These are phyloP conservation scores for Pythium rhizo-oryzae DNA, from an alignment of 352 stramenopile species.

Conservation along the genomic window DNA sequence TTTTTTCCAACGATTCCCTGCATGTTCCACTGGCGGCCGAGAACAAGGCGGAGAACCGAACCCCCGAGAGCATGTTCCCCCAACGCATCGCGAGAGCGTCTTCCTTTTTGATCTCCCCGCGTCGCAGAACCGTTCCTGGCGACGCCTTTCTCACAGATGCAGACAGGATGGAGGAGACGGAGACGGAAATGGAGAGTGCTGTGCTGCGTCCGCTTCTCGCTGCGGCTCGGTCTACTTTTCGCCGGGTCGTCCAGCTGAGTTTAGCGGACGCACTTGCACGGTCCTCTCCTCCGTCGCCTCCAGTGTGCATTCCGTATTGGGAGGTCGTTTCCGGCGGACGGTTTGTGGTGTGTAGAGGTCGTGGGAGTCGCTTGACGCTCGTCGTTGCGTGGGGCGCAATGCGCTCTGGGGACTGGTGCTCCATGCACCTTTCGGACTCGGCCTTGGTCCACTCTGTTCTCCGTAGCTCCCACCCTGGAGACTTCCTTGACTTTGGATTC, in stretches of 20 bases:
- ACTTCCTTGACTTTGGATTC: constrained; percentile 80
- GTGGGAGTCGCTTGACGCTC: not conserved
- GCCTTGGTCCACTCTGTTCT: constrained; percentile 18
- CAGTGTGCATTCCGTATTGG: not conserved
- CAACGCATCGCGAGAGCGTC: too few relatives aligned
- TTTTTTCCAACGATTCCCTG: constrained; percentile 51
- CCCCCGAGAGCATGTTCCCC: too few relatives aligned
- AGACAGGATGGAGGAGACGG: not conserved
- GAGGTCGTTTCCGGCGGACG: too few relatives aligned
- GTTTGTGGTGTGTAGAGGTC: not conserved
- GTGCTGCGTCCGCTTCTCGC: not conserved
- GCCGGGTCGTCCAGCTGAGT: not conserved
- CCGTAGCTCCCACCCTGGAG: constrained; percentile 88
- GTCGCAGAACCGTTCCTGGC: not conserved
- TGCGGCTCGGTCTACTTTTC: constrained; percentile 11
- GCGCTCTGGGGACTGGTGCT: not conserved
- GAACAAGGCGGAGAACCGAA: too few relatives aligned
- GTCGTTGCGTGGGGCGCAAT: not conserved
- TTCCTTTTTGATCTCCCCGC: too few relatives aligned
- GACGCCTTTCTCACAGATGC: not conserved
- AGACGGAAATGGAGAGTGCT: not conserved
- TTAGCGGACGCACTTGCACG: not conserved
- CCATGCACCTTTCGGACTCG: not conserved
- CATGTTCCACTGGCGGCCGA: constrained; percentile 17
- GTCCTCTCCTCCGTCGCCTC: not conserved